Conservation (phyloP, 2,329 filamentous ascomycete species). For the Amauroascus niger region DNA sequence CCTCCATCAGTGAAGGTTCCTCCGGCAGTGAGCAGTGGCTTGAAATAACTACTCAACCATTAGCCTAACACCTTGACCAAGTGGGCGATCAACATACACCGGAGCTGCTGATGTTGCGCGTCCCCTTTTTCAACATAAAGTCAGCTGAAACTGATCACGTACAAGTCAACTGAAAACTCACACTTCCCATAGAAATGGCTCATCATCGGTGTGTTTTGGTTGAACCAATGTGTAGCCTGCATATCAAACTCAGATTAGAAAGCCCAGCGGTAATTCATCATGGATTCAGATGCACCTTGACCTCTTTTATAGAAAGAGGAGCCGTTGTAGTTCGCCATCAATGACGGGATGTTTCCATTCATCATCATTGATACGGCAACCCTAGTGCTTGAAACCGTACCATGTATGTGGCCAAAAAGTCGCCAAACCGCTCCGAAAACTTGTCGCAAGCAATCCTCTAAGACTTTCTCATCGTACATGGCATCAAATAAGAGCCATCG, state of each 20-base stretch:
- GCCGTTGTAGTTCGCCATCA: not conserved
- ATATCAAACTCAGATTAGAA: not conserved
- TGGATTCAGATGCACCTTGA: not conserved
- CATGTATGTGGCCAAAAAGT: no score
- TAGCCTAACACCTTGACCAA: no score
- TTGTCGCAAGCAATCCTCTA: no score
- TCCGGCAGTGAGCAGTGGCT: not conserved
- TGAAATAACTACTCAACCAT: not conserved
- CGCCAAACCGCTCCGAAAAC: no score
- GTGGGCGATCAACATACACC: not conserved
- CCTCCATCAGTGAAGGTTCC: not conserved
- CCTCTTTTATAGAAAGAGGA: not conserved
- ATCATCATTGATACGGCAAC: not conserved
- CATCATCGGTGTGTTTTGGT: not conserved
- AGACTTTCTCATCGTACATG: no score
- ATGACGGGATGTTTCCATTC: not conserved
- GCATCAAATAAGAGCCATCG: no score
- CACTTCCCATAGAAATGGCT: not conserved
- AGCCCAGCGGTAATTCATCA: not conserved
- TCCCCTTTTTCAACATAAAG: not conserved
- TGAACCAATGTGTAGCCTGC: not conserved
- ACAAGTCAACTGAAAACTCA: not conserved
- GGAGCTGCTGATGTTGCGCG: not conserved
- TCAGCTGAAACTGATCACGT: not conserved
- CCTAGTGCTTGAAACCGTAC: not conserved